Base-by-base conservation (phyloP, 2,329 filamentous ascomycete species). In the Penicillium sp. region DNA sequence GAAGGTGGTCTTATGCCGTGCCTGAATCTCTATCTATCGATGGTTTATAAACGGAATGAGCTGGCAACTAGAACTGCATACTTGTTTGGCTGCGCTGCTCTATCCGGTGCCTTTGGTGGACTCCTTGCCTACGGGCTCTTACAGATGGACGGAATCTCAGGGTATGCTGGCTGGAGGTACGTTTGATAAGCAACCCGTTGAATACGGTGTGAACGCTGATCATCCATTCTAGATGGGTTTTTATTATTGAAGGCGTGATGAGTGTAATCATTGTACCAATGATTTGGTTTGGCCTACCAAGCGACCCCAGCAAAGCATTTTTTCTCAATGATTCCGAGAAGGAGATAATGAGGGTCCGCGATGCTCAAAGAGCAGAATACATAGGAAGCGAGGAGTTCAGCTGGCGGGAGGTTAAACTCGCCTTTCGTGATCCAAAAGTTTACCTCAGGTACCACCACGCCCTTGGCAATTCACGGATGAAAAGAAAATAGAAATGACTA, bases 231-330 rank as follows among this genome's bases (percentile, higher is more conserved):
- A 70, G 77, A 60, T 79, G 77, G 77, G 71, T 78, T 12, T 79
- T 78, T 58, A 79, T 97, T 66, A 65, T 78, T 33, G 77, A 92
- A 70, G 89, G 89, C 6, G 62, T 77, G 6, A 71, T 89, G 8
- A 89, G 87, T 12, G 81, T 82, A 57, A 64, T 87, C 26, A 79
- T 89, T 23, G 88, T 85, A 7, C 75, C 86, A 47, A 81, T 83
- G 42, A 67, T 88, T 56, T 63, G 81, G 51, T 68, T 67, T 54
- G 86, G 82, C 72, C 83, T 92, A 48, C 87, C 88, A 1, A 82
- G 84, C 58, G 91, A 91, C 73, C 88, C 88, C 2, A 88, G 90
- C 71, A 81, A 90, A 54, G 83, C 82, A 30, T 87, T 83, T 64
- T 93, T 88, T 87, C 77, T 93, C 57, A 81, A 73, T 6, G 77